Conservation (phyloP, 1,139 yeast genomes). For the Eremothecium sinecaudum region DNA sequence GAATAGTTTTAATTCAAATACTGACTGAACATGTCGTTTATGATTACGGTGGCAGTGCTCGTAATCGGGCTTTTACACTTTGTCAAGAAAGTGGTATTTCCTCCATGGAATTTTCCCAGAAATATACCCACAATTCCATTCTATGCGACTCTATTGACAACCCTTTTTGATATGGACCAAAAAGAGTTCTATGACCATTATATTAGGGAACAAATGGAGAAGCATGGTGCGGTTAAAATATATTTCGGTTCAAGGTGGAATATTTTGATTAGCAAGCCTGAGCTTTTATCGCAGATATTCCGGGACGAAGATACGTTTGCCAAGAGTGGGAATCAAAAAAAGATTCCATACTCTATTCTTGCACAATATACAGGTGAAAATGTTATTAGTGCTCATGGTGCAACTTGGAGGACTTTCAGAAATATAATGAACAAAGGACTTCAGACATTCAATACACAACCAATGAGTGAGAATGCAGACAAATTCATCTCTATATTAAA, state of each 20-base stretch:
- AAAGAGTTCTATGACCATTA: slow-evolving; percentile 38
- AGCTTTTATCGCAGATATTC: slow-evolving; percentile 39
- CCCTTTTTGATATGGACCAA: slow-evolving; percentile 42
- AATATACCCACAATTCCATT: slow-evolving; percentile 55
- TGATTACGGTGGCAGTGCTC: not conserved
- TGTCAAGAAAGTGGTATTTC: slow-evolving; percentile 11
- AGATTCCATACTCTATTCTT: slow-evolving; percentile 48
- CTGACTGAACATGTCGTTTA: not conserved
- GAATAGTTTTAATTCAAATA: too few species aligned
- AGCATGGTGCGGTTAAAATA: slow-evolving; percentile 50
- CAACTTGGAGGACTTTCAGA: slow-evolving; percentile 45
- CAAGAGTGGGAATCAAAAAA: slow-evolving; percentile 53
- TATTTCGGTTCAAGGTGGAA: slow-evolving; percentile 61
- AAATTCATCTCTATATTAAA: slow-evolving; percentile 25
- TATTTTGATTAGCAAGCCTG: slow-evolving; percentile 44
- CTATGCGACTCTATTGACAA: slow-evolving; percentile 46
- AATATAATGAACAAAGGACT: slow-evolving; percentile 40
- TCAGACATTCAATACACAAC: slow-evolving; percentile 40
- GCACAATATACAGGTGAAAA: slow-evolving; percentile 56
- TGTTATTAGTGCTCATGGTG: slow-evolving; percentile 52
- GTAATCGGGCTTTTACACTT: not conserved
- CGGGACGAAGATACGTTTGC: slow-evolving; percentile 43
- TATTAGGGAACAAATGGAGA: slow-evolving; percentile 36
- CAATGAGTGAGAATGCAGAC: slow-evolving; percentile 33
- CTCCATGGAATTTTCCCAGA: slow-evolving; percentile 33